Evolutionary conservation across 2,329 filamentous ascomycete species (phyloP), one percentile per base, ranked within the genome.

Genomic region (Fusarium sp.): DNA sequence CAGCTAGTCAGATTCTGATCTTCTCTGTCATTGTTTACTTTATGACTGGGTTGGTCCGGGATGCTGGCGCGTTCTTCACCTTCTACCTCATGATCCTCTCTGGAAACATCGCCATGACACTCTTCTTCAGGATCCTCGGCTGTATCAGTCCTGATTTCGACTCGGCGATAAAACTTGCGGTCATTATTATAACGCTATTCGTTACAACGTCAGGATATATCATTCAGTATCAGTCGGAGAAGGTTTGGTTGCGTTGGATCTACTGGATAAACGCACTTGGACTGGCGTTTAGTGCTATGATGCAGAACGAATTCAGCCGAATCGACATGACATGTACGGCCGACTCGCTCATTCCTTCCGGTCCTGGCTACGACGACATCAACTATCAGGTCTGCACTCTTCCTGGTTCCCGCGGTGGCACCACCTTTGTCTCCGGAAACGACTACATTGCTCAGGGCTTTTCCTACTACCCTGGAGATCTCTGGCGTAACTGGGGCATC

Each of bases 401-500:
- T 4, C 83, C 92, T 1, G 95, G 94, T 2, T 93, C 93, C 9
- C 85, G 84, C 1, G 85, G 92, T 0, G 94, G 94, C 2, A 92
- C 89, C 0, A 82, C 86, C 2, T 79, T 86, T 11, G 89, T 97
- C 0, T 87, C 88, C 1, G 95, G 94, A 5, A 83, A 85, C 0
- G 88, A 87, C 16, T 97, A 97, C 79, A 89, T 97, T 69, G 85
- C 88, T 0, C 82, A 90, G 24, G 90, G 87, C 0, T 97, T 93
- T 81, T 87, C 88, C 0, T 97, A 95, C 83, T 81, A 85, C 14
- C 87, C 89, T 0, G 83, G 85, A 1, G 89, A 96, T 61, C 85
- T 96, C 1, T 97, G 94, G 94, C 88, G 94, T 47, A 95, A 96
- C 82, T 94, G 93, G 80, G 94, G 93, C 1, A 96, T 98, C 72